Evolutionary conservation across 2,329 filamentous ascomycete genomes (phyloP), one percentile per base, ranked within the genome.

Genomic region (Nothopassalora personata): DNA sequence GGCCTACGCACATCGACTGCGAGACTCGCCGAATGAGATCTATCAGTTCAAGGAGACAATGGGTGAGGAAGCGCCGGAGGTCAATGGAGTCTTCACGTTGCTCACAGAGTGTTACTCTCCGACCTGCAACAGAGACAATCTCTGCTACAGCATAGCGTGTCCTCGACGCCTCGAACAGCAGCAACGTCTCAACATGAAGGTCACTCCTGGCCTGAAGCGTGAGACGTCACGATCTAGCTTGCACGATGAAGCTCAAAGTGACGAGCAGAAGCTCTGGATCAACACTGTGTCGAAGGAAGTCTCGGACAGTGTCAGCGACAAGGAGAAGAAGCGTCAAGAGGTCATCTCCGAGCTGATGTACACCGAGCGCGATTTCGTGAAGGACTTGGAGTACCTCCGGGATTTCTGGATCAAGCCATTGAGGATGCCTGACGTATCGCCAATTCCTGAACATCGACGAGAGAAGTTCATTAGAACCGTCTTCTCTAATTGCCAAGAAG

Each of bases 311-410:
- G 87, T 97, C 31, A 86, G 86, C 53, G 94, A 99, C 66, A 85
- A 84, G 66, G 94, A 99, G 75, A 95, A 96, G 85, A 97, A 97
- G 79, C 86, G 94, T 48, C 94, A 99, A 73, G 94, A 99, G 72
- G 90, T 99, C 67, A 97, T 99, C 60, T 97, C 93, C 5, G 94
- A 99, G 74, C 87, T 97, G 62, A 97, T 95, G 86, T 99, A 99
- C 77, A 99, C 94, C 0, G 94, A 99, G 74, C 86, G 94, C 67
- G 94, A 99, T 76, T 99, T 99, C 69, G 94, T 99, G 72, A 99
- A 99, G 79, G 94, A 99, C 75, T 80, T 99, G 68, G 94, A 99
- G 75, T 99, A 99, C 72, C 80, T 99, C 31, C 86, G 94, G 62
- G 94, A 99, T 77, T 99, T 97, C 80, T 99, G 94, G 94, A 96